Conservation (phyloP, 345 rosid species). For the Syzygium grande region DNA sequence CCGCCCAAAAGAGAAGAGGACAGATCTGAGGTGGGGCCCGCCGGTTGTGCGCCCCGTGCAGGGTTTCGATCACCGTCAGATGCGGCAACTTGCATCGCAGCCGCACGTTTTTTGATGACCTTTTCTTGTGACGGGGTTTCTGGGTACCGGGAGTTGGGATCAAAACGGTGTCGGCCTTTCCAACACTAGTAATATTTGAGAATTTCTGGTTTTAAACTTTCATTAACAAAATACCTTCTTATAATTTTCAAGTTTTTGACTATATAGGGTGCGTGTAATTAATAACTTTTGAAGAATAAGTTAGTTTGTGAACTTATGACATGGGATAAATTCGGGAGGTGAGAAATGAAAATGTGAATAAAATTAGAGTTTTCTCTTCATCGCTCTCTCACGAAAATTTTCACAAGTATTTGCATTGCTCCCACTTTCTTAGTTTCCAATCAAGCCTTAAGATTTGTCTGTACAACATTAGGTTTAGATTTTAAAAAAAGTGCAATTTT, state of each 20-base stretch:
- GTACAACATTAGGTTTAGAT: neutral
- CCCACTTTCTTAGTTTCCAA: neutral
- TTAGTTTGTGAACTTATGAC: neutral
- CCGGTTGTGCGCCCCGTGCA: slow-evolving; percentile 10
- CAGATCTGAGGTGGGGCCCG: slow-evolving; percentile 34
- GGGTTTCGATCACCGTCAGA: slow-evolving; percentile 43
- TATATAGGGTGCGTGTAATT: neutral
- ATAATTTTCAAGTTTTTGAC: neutral
- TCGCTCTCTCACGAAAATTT: neutral
- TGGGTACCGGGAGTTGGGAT: neutral
- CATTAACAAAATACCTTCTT: neutral
- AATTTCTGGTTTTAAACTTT: neutral
- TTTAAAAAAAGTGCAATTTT: too few species aligned
- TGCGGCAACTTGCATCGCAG: slow-evolving; percentile 31
- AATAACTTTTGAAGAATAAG: neutral
- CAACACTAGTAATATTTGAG: neutral
- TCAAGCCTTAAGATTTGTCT: neutral
- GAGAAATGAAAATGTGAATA: neutral
- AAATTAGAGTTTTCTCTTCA: neutral
- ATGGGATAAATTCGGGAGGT: neutral
- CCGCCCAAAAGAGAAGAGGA: slow-evolving; percentile 1
- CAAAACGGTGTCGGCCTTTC: neutral
- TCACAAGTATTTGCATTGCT: neutral
- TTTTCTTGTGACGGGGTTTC: neutral
- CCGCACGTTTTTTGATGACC: slow-evolving; percentile 23